Base-by-base conservation (phyloP, 2,329 filamentous ascomycete species). In the Verticillium tricorpus region DNA sequence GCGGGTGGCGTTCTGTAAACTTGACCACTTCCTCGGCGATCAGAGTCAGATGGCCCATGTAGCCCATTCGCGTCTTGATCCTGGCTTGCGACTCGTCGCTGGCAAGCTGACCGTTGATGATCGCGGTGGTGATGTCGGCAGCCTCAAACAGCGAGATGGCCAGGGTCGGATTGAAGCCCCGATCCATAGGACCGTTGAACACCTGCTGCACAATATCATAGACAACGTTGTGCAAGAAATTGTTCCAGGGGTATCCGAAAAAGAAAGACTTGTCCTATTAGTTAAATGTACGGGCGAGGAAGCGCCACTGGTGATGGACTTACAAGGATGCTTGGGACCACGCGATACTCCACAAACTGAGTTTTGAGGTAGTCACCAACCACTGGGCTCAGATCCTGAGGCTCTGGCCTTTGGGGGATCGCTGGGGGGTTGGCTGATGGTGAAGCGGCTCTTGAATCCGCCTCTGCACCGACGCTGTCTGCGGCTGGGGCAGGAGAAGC, bases 161-260 rank as follows among this genome's bases (percentile, higher is more conserved):
- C 59, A 99, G 80, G 57, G 87, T 89, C 12, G 92, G 89, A 75
- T 99, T 99, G 78, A 90, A 97, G 32, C 95, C 93, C 63, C 93
- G 90, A 69, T 98, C 94, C 91, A 99, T 97, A 0, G 93, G 93
- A 9, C 95, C 95, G 72, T 99, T 99, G 76, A 99, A 98, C 1
- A 99, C 95, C 79, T 99, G 95, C 75, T 99, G 95, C 54, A 99
- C 92, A 71, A 99, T 93, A 74, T 99, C 95, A 73, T 99, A 99
- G 57, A 99, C 95, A 54, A 99, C 95, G 71, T 99, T 99, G 77
- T 99, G 95, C 55, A 99, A 84, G 72, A 99, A 99, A 75, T 99
- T 99, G 77, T 99, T 99, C 95, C 95, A 99, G 1, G 95, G 94
- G 71, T 98, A 99, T 63, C 90, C 88, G 80, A 99, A 99, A 78